These are phyloP conservation scores for Dysphania ambrosioides DNA, from an alignment of 148 eudicot species.

Conservation along the genomic window DNA sequence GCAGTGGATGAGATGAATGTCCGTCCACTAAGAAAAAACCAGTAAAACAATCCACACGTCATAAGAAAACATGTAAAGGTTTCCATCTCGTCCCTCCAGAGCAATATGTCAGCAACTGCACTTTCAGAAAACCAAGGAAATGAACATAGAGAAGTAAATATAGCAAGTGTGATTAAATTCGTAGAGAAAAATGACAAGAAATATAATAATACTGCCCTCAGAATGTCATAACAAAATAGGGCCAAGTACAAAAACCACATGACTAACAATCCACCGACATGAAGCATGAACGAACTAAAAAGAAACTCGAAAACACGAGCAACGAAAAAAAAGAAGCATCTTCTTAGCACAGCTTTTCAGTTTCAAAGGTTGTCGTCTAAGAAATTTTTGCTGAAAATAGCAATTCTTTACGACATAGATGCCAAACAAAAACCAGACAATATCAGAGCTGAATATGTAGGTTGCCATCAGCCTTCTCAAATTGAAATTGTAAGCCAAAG, in stretches of 20 bases:
- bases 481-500: not conserved
- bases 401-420: not conserved
- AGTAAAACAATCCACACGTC: conserved; percentile 50
- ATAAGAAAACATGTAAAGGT: conserved; percentile 65
- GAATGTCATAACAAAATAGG: too few relatives aligned
- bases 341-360: not conserved
- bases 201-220: too few relatives aligned
- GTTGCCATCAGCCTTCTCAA: not conserved
- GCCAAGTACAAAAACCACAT: too few relatives aligned
- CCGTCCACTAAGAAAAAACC: conserved; percentile 70
- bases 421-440: too few relatives aligned
- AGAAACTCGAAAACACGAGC: not conserved
- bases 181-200: too few relatives aligned
- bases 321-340: not conserved
- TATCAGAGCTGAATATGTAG: not conserved
- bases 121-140: too few relatives aligned
- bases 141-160: too few relatives aligned
- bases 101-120: too few relatives aligned
- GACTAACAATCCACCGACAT: not conserved
- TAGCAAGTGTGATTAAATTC: too few relatives aligned
- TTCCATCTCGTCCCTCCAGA: conserved; percentile 94
- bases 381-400: not conserved
- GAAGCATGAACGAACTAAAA: too few relatives aligned
- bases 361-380: too few relatives aligned
- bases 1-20: conserved; percentile 71